A percentile compares a stretch with the other conserved stretches of the same genome.
These are phyloP conservation scores for Lodderomyces oxycetoniae DNA, from an alignment of 1,139 yeast species.

Conservation along the genomic window DNA sequence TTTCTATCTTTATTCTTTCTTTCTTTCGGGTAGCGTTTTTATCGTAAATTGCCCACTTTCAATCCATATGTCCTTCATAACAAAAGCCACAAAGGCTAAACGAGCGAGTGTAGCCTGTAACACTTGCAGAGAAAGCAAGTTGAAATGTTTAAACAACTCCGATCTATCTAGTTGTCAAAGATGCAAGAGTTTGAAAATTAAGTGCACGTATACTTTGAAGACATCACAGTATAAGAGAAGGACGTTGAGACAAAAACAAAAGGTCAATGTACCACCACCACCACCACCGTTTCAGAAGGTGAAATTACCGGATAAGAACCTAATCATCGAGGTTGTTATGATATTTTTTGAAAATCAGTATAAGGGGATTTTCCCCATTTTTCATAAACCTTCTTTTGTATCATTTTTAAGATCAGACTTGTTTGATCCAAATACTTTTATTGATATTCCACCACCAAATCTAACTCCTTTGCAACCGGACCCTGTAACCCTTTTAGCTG, in stretches of 20 bases:
- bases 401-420: constrained; percentile 23
- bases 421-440: constrained; percentile 26
- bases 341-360: constrained; percentile 32
- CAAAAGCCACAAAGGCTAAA: background rate
- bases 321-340: constrained; percentile 24
- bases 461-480: constrained; percentile 20
- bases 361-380: constrained; percentile 30
- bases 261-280: too few species aligned
- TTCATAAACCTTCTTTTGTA: constrained; percentile 29
- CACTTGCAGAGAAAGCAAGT: constrained; percentile 21
- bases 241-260: constrained; percentile 7
- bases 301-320: constrained; percentile 23
- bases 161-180: constrained; percentile 19
- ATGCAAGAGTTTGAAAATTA: constrained; percentile 17
- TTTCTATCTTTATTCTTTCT: too few species aligned
- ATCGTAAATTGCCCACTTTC: too few species aligned
- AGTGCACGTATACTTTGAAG: constrained; percentile 22
- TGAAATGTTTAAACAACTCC: constrained; percentile 19
- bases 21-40: too few species aligned
- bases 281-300: background rate
- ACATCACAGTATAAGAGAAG: constrained; percentile 19
- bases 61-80: background rate
- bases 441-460: constrained; percentile 9
- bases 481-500: constrained; percentile 29
- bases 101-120: constrained; percentile 24